Evolutionary conservation across 352 stramenopile genomes (phyloP), one percentile per base, ranked within the genome.

Genomic region (Thalassiosira livingstoniorum): DNA sequence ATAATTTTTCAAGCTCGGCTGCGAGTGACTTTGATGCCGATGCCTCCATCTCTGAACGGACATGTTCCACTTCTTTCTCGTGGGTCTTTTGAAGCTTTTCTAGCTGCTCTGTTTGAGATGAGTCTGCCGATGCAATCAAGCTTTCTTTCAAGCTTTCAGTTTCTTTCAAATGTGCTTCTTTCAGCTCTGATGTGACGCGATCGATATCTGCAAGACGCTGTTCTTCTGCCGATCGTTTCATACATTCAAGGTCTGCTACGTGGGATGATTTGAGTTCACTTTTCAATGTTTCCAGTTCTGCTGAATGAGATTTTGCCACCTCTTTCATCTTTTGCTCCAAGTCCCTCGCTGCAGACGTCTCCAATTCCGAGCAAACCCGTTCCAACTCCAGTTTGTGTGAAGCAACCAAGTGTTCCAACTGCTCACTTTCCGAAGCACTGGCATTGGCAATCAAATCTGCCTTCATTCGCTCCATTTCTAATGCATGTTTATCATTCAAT

Each of bases 381-480:
- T 45, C 7, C 25, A 64, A 45, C 11, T 86, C 57, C 1, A 77
- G 32, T 4, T 75, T 80, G 42, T 78, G 80, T 29, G 60, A 75
- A 31, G 63, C 61, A 45, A 66, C 15, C 2, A 87, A 60, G 37
- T 78, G 54, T 47, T 87, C 18, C 13, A 86, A 68, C 37, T 81
- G 63, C 42, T 87, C 76, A 10, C 64, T 76, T 70, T 83, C 62
- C 34, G 74, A 81, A 42, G 57, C 77, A 47, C 83, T 69, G 29
- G 71, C 43, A 57, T 72, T 75, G 39, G 63, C 53, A 21, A 70
- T 53, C 13, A 89, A 39, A 1, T 79, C 71, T 4, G 75, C 65
- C 63, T 85, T 83, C 1, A 92, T 65, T 32, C 32, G 32, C 37
- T 90, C 75, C 18, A 89, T 47, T 57, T 90, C 66, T 5, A 71